Base-by-base conservation (phyloP, 768 basidiomycete genomes). In the Leccinum rimulosum region DNA sequence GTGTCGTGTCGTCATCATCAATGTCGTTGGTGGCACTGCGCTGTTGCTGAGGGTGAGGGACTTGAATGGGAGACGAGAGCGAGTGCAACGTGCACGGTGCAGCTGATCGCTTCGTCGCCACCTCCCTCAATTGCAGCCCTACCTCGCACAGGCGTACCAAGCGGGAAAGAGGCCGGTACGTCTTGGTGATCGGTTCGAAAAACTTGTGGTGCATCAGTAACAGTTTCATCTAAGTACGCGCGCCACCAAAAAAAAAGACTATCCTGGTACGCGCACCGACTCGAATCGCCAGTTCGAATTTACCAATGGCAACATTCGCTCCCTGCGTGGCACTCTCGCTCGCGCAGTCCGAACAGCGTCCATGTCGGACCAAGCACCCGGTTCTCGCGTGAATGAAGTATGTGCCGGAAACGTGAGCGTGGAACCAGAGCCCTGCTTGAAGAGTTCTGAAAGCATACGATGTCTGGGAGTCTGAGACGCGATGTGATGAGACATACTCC, bases 151-250 rank as follows among this genome's bases (percentile, higher is more conserved):
- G 22, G 22, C 22, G 22, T 22, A 22, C 22, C 22, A 22, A 22
- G 22, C 22, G 22, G 22, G 22, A 22, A 22, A 22, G 22, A 22
- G 22, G 22, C 22, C 22, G 22, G 22, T 22, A 95, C 0, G 87
- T 89, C 70, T 85, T 89, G 1, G 90, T 88, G 59, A 98, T 96
- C 14, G 94, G 85, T 68, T 96, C 95, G 71, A 94, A 93, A 75
- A 96, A 98, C 50, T 91, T 95, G 28, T 11, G 62, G 15, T 17
- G 7, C 14, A 15, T 52, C 30, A 5, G 6, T 12, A 22, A 22
- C 22, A 22, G 22, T 22, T 9, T 54, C 2, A 47, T 33, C 11
- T 22, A 22, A 22, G 22, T 33, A 11, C 10, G 33, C 9, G 33
- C 33, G 33, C 25, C 27, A 40, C 22, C 22, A 22, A 22, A 22